Evolutionary conservation across 1,284 basidiomycete species (phyloP).

Genomic region (Lentinus polychrous): DNA sequence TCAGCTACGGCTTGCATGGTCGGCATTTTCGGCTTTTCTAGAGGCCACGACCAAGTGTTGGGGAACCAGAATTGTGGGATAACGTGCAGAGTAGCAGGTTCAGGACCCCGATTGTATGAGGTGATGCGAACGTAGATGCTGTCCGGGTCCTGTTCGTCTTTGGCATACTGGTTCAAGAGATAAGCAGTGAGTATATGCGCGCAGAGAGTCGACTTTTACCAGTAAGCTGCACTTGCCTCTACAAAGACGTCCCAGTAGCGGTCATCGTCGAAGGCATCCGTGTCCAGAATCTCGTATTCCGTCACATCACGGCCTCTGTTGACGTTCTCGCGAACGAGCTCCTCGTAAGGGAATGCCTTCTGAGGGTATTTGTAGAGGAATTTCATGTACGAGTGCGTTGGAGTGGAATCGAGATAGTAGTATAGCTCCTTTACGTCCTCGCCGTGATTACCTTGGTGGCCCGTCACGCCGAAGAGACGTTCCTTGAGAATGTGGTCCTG

Average conservation of each 20-base stretch:
- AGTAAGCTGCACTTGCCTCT: constrained; percentile 51
- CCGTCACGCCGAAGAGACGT: constrained; percentile 90
- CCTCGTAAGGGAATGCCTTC: constrained; percentile 86
- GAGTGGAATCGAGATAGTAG: constrained; percentile 97
- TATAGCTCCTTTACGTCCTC: constrained; percentile 99
- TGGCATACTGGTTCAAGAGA: constrained; percentile 71
- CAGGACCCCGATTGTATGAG: constrained; percentile 93
- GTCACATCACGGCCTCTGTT: constrained; percentile 79
- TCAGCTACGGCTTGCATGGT: constrained; percentile 54
- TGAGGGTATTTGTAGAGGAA: constrained; percentile 98
- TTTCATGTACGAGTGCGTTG: constrained; percentile 99
- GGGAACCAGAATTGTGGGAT: constrained; percentile 96
- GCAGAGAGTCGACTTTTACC: background rate
- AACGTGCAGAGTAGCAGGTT: constrained; percentile 91
- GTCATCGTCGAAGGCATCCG: constrained; percentile 88
- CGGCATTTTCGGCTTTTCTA: constrained; percentile 78
- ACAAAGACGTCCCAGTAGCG: constrained; percentile 98
- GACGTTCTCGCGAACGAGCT: constrained; percentile 82
- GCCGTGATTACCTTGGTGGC: constrained; percentile 96
- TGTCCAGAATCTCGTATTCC: constrained; percentile 93
- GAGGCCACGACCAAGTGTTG: constrained; percentile 96
- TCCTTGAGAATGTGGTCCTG: constrained; percentile 95
- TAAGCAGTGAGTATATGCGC: constrained; percentile 15
- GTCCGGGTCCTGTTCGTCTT: constrained; percentile 89
- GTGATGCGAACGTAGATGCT: constrained; percentile 92